Base-by-base conservation (phyloP, 78 protist genomes). In the Capsaspora owczarzaki region DNA sequence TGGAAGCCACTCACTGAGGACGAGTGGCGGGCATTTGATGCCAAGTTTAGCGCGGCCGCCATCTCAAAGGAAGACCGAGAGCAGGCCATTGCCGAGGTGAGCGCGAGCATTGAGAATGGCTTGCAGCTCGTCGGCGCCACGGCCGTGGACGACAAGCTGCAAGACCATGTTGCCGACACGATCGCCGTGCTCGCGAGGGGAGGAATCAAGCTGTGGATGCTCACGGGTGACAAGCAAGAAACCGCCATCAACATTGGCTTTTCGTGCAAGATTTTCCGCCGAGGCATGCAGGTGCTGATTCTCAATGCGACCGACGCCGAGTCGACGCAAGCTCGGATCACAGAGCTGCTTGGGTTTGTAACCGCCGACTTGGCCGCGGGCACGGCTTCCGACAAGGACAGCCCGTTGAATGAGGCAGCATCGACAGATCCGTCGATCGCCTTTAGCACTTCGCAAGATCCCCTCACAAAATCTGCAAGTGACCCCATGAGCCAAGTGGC, bases 171-270 rank as follows among this genome's bases (percentile, higher is more conserved):
- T 10, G 84, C 89, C 14, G 81, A 79, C n/a, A 74, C 89, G 41
- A 74, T 85, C 3, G 61, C 74, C 23, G 27, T 61, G 43, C 83
- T 85, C 31, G 79, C n/a, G n/a, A 35, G 70, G 47, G 84, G 81
- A 4, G 81, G 81, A 56, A 85, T 85, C 40, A 78, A 78, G 74
- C 23, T 88, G 8, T 95, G 96, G 95, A 82, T 95, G 86, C 83
- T 93, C 44, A 93, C 98, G 33, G 98, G 98, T 49, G 99, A 97
- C 89, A 95, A 96, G 87, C 93, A 85, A 71, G 98, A 95, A 82
- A 96, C 98, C 25, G 99, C 99, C 12, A 88, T 94, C 46, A 96
- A 95, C 88, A 94, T 97, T 82, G 98, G 95, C 12, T 82, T 74
- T 47, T 86, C 96, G 4, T 93, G 98, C 43, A 35, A n/a, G 23